Percentiles rank a stretch among this genome's conserved stretches.
Conservation (phyloP, 2,329 filamentous ascomycete genomes). For the Ascochyta clinopodiicola region DNA sequence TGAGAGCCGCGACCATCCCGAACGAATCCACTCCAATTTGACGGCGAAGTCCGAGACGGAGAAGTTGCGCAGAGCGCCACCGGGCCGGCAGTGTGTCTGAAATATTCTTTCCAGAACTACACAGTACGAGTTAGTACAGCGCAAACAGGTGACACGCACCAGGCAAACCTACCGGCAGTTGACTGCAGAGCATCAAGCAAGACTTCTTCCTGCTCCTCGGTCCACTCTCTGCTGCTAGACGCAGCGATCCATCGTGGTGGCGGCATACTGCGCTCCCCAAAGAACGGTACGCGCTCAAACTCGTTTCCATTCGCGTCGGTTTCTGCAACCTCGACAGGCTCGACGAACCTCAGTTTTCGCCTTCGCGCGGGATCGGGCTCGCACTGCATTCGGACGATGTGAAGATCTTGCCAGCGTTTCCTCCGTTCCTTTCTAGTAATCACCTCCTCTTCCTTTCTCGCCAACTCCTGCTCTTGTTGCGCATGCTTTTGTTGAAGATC, state of each 20-base stretch:
- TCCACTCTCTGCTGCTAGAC: constrained; percentile 39
- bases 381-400: constrained; percentile 33
- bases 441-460: constrained; percentile 4
- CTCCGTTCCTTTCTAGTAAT: constrained; percentile 10
- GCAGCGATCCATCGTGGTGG: constrained; percentile 18
- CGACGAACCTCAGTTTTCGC: constrained; percentile 17
- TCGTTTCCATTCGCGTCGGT: constrained; percentile 49
- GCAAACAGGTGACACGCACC: background rate
- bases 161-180: constrained; percentile 32
- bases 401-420: constrained; percentile 40
- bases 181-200: constrained; percentile 41
- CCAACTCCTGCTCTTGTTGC: constrained; percentile 5
- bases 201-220: constrained; percentile 35
- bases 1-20: constrained; percentile 18
- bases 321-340: constrained; percentile 29
- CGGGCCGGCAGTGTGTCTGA: constrained; percentile 29
- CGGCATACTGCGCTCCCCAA: constrained; percentile 43
- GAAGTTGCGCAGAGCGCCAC: constrained; percentile 34
- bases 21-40: constrained; percentile 23
- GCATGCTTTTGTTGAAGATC: constrained; percentile 17
- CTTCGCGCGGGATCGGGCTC: constrained; percentile 29
- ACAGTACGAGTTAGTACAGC: constrained; percentile 1
- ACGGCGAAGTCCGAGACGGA: constrained; percentile 31
- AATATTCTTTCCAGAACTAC: constrained; percentile 42
- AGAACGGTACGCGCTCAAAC: constrained; percentile 50